Evolutionary conservation across 441 rosid species (phyloP).

Genomic region (Populus hybrid): DNA sequence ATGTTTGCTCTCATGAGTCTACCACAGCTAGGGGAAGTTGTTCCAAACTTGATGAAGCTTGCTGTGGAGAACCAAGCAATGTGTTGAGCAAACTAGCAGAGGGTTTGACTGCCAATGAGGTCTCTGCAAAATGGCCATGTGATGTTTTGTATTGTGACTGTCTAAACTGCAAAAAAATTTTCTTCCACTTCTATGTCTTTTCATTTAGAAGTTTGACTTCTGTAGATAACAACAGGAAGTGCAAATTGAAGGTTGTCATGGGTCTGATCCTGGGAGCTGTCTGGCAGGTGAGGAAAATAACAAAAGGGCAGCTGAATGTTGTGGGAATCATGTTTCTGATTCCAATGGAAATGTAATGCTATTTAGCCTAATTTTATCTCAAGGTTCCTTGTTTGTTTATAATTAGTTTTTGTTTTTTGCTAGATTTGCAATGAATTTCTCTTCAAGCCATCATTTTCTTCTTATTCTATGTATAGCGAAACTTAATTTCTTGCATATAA

Average conservation of each 20-base stretch:
- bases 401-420: neutral
- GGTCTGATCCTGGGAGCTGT: constrained; percentile 28
- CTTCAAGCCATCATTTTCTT: neutral
- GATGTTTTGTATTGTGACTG: constrained; percentile 2
- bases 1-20: constrained; percentile 39
- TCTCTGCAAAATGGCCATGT: constrained; percentile 20
- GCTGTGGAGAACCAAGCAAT: constrained; percentile 27
- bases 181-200: constrained; percentile 22
- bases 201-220: constrained; percentile 46
- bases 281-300: constrained; percentile 28
- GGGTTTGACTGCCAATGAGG: constrained; percentile 31
- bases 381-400: neutral
- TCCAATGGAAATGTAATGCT: constrained; percentile 61
- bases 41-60: constrained; percentile 27
- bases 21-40: constrained; percentile 40
- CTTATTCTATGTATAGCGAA: neutral
- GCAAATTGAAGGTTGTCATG: constrained; percentile 38
- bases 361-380: constrained; percentile 15
- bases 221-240: constrained; percentile 60
- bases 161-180: neutral
- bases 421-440: neutral
- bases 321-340: constrained; percentile 31
- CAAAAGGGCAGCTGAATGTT: constrained; percentile 26
- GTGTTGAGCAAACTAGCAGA: constrained; percentile 23
- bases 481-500: constrained; percentile 14